phyloP scores from a whole-genome alignment of 108 stramenopile species.

The Cyclotella sp. region DNA sequence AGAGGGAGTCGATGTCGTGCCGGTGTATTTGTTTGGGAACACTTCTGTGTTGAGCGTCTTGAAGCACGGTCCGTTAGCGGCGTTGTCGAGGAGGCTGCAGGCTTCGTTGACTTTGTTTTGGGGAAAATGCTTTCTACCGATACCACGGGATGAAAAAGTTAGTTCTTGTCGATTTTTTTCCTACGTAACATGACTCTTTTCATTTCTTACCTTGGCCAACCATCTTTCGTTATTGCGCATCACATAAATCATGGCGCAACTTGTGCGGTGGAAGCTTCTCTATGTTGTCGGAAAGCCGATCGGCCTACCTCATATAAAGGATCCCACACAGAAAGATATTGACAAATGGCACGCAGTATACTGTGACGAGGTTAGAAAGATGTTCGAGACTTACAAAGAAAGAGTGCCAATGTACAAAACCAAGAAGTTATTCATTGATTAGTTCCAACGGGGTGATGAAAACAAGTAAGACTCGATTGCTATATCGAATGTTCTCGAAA shows the following conservation, averaged over 20 bases:
- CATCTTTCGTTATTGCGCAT: no score
- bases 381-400: constrained; percentile 76
- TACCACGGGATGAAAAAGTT: constrained; percentile 71
- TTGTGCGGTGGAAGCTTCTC: constrained; percentile 36
- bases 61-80: constrained; percentile 60
- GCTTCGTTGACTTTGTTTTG: constrained; percentile 76
- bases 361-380: constrained; percentile 57
- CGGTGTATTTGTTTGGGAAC: constrained; percentile 86
- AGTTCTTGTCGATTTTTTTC: background rate
- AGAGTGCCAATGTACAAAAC: constrained; percentile 68
- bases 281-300: constrained; percentile 70
- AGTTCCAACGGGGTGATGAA: background rate
- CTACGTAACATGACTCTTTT: background rate
- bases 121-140: constrained; percentile 79
- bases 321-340: constrained; percentile 74
- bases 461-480: background rate
- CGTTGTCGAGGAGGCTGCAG: constrained; percentile 70
- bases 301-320: constrained; percentile 64
- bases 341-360: constrained; percentile 78
- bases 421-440: constrained; percentile 72
- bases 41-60: constrained; percentile 64
- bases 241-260: no score
- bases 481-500: background rate
- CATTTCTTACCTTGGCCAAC: background rate
- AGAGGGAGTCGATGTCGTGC: constrained; percentile 77